Conservation (phyloP, 2,329 filamentous ascomycete species). For the Albifimbria verrucaria region DNA sequence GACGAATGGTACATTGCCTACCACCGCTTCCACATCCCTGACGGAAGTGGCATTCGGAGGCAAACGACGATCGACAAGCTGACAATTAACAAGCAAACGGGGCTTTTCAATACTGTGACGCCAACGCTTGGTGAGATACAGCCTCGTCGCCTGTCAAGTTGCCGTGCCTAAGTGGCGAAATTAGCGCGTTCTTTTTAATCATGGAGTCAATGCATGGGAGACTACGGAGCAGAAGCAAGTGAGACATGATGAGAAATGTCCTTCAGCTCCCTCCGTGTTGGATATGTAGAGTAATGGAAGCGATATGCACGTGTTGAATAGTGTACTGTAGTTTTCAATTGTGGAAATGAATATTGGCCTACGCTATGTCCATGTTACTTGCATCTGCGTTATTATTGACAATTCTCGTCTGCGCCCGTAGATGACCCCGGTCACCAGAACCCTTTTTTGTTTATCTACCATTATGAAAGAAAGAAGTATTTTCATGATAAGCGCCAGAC, state of each 20-base stretch:
- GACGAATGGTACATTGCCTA: constrained; percentile 46
- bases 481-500: neutral
- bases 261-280: neutral
- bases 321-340: neutral
- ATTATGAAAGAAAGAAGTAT: neutral
- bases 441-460: neutral
- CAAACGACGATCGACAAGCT: constrained; percentile 38
- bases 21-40: constrained; percentile 39
- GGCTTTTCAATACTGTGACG: constrained; percentile 28
- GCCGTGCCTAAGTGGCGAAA: no score
- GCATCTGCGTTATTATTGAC: neutral
- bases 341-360: neutral
- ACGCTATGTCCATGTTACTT: neutral
- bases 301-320: neutral
- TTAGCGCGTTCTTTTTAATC: no score
- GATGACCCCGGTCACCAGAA: neutral
- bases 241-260: neutral
- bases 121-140: neutral
- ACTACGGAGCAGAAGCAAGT: neutral
- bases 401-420: neutral
- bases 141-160: no score
- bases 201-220: constrained; percentile 2
- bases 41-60: constrained; percentile 35
- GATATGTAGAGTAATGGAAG: neutral
- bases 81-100: constrained; percentile 28